Base-by-base conservation (phyloP, 2,329 filamentous ascomycete species). In the Elsinoe necatrix region DNA sequence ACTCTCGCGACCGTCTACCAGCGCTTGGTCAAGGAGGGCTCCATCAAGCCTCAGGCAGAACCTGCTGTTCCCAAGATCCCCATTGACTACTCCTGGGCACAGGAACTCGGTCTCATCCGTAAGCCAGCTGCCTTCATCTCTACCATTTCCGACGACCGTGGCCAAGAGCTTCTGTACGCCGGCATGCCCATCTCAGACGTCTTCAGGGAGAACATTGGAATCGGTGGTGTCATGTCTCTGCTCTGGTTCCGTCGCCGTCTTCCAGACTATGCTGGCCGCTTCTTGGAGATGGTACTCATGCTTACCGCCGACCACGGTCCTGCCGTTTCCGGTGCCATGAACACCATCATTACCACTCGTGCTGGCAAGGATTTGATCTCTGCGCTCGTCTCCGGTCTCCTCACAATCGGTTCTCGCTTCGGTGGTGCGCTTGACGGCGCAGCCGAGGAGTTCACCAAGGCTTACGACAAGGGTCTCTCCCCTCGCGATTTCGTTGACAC, bases 201-300 rank as follows among this genome's bases (percentile, higher is more conserved):
- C 63, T 98, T 98, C 86, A 88, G 78, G 74, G 93, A 98, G 80
- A 91, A 97, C 67, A 97, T 98, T 68, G 93, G 93, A 67, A 97
- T 98, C 67, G 93, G 93, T 73, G 93, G 93, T 86, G 93, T 98
- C 78, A 98, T 98, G 93, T 96, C 93, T 60, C 84, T 98, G 58
- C 81, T 98, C 67, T 98, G 93, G 93, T 98, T 98, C 90, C 92
- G 93, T 70, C 91, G 93, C 75, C 88, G 93, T 71, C 87, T 98
- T 61, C 93, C 93, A 62, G 80, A 86, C 70, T 97, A 96, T 73
- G 93, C 93, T 69, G 95, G 89, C 82, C 95, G 95, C 79, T 98
- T 98, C 82, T 79, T 98, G 66, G 93, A 98, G 82, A 98, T 98
- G 93, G 93, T 98, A 64, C 92, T 98, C 74, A 98, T 98, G 93